Percentiles rank a stretch among this genome's conserved stretches.
phyloP scores from a whole-genome alignment of 352 stramenopile species.

The Peronospora farinosa region DNA sequence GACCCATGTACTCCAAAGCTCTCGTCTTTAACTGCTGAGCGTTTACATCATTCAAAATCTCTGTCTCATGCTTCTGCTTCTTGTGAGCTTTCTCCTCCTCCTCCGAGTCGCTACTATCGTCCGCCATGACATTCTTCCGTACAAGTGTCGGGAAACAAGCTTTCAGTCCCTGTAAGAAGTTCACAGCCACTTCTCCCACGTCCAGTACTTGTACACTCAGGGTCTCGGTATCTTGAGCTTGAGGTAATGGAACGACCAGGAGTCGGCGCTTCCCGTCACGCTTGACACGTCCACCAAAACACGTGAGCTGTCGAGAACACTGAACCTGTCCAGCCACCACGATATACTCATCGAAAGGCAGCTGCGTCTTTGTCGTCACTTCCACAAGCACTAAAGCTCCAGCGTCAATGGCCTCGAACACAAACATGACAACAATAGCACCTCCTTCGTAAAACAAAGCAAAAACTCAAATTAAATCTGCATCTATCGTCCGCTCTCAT shows the following conservation, averaged over 20 bases:
- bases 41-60: constrained; percentile 7
- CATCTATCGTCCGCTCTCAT: constrained; percentile 13
- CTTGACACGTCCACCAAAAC: constrained; percentile 52
- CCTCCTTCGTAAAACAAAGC: constrained; percentile 1
- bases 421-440: constrained; percentile 32
- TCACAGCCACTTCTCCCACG: constrained; percentile 46
- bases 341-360: constrained; percentile 55
- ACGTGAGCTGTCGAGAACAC: constrained; percentile 45
- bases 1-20: constrained; percentile 30
- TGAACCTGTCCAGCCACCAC: constrained; percentile 43
- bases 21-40: constrained; percentile 9
- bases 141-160: constrained; percentile 66
- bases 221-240: constrained; percentile 1
- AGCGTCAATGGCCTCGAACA: constrained; percentile 30
- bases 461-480: constrained; percentile 14
- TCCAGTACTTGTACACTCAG: constrained; percentile 46
- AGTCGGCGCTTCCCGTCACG: constrained; percentile 33
- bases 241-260: constrained; percentile 41
- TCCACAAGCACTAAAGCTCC: constrained; percentile 28
- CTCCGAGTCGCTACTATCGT: constrained; percentile 36
- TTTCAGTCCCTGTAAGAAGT: constrained; percentile 45
- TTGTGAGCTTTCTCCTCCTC: constrained; percentile 30
- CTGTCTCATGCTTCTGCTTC: constrained; percentile 22
- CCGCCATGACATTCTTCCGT: constrained; percentile 38
- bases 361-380: constrained; percentile 35